Base-by-base conservation (phyloP, 78 protist genomes). In the Dictyostelium brefeldianum region DNA sequence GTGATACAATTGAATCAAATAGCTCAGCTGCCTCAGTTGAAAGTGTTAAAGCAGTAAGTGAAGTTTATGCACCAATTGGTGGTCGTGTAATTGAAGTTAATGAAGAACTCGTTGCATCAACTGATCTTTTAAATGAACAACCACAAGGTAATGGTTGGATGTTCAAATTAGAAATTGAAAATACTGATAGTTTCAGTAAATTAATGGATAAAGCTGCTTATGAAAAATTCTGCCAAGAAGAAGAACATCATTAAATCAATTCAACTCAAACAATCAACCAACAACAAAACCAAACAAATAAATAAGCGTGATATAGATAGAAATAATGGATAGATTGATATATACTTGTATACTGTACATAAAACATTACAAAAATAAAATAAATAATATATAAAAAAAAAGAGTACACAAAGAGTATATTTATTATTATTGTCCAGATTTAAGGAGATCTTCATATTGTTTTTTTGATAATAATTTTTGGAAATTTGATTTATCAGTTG, bases 31-130 rank as follows among this genome's bases (percentile, higher is more conserved):
- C 67, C 1, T 90, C 29, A 11, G 78, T 93, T n/a, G 96, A 93
- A 27, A 27, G 62, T 8, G 74, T 56, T 50, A 85, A 95, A 85
- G 94, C 97, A 9, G 94, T 89, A 48, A 46, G 81, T 53, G 94
- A 95, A 4, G 48, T 89, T 31, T 89, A 82, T 53, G 12, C 90
- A 27, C 97, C 97, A 79, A 90, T 89, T 29, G 2, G 83, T 43
- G 95, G 97, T 50, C 41, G 56, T 29, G 27, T 95, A 41, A 54
- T 15, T 3, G 78, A 48, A 56, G 41, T 75, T 29, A 89, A 89
- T 65, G 48, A 81, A 14, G 83, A 29, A 5, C 67, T 82, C 17
- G 22, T 1, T 2, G 64, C 51, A 6, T 11, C 36, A 7, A 80
- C 91, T 77, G 46, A 57, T 4, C 43, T 83, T 18, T 41, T 95